Percentiles rank a stretch among this genome's conserved stretches.
Conservation (phyloP, 495 filamentous ascomycete species). For the Staphylotrichum longicolle region DNA sequence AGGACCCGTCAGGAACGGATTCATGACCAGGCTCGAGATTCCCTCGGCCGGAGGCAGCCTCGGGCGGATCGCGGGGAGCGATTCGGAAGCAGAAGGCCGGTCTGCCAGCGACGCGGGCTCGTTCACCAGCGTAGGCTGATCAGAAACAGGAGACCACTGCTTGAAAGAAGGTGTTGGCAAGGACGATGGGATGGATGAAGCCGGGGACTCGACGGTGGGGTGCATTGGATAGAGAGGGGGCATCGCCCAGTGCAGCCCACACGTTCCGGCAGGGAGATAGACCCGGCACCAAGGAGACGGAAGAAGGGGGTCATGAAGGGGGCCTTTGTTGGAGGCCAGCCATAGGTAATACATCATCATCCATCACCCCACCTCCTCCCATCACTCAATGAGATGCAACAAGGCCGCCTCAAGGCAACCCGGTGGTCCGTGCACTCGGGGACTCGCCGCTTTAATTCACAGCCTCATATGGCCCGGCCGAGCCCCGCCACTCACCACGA, state of each 20-base stretch:
- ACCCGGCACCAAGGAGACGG: background rate
- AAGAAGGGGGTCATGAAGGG: background rate
- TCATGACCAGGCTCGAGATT: constrained; percentile 52
- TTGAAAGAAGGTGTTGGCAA: background rate
- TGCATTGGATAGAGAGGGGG: background rate
- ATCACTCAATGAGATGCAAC: background rate
- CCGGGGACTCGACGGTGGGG: background rate
- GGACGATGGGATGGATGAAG: constrained; percentile 5
- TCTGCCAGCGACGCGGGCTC: constrained; percentile 35
- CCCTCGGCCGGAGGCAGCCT: constrained; percentile 36
- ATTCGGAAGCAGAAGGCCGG: constrained; percentile 32
- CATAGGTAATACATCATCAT: constrained; percentile 4
- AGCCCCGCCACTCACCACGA: background rate
- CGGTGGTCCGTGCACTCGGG: background rate
- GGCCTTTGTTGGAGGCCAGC: background rate
- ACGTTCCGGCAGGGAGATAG: background rate
- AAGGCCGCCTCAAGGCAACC: no score
- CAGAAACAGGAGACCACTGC: constrained; percentile 16
- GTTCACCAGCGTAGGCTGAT: constrained; percentile 22
- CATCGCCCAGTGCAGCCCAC: background rate
- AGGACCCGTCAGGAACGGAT: constrained; percentile 39
- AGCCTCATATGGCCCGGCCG: background rate
- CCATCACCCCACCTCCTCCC: background rate
- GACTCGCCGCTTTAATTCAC: constrained; percentile 8
- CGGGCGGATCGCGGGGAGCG: constrained; percentile 26